Evolutionary conservation across 495 filamentous ascomycete species (phyloP).

Genomic region (Penicillium silybi): DNA sequence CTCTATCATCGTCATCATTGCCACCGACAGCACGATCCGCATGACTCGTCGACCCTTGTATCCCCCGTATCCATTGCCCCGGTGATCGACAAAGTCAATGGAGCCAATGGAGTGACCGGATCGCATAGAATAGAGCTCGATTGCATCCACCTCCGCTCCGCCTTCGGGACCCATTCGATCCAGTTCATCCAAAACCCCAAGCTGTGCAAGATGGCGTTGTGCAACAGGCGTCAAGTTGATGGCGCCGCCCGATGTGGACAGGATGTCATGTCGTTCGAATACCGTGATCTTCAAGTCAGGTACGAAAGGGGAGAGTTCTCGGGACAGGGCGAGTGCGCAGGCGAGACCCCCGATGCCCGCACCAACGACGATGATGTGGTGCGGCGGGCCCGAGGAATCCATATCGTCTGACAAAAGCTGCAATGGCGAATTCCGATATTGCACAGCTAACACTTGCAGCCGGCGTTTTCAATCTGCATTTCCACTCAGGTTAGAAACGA

Average conservation of each 20-base stretch:
- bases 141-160: conserved; percentile 50
- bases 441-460: not conserved
- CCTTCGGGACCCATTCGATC: conserved; percentile 39
- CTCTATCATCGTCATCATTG: conserved; percentile 43
- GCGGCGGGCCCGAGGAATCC: conserved; percentile 19
- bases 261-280: conserved; percentile 53
- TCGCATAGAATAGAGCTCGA: conserved; percentile 49
- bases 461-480: not conserved
- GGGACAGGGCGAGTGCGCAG: conserved; percentile 49
- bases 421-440: not conserved
- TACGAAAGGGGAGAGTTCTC: conserved; percentile 41
- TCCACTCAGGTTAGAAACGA: not conserved
- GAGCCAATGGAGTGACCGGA: conserved; percentile 43
- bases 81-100: conserved; percentile 36
- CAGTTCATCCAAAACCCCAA: conserved; percentile 49
- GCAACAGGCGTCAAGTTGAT: conserved; percentile 62
- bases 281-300: conserved; percentile 48
- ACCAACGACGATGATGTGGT: conserved; percentile 48
- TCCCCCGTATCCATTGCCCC: conserved; percentile 38
- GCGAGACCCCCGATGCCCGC: conserved; percentile 56
- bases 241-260: conserved; percentile 56
- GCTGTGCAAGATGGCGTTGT: conserved; percentile 51
- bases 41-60: conserved; percentile 46
- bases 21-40: conserved; percentile 45
- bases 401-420: not conserved